Conservation (phyloP, 2,329 filamentous ascomycete species). For the Cytospora paraplurivora region DNA sequence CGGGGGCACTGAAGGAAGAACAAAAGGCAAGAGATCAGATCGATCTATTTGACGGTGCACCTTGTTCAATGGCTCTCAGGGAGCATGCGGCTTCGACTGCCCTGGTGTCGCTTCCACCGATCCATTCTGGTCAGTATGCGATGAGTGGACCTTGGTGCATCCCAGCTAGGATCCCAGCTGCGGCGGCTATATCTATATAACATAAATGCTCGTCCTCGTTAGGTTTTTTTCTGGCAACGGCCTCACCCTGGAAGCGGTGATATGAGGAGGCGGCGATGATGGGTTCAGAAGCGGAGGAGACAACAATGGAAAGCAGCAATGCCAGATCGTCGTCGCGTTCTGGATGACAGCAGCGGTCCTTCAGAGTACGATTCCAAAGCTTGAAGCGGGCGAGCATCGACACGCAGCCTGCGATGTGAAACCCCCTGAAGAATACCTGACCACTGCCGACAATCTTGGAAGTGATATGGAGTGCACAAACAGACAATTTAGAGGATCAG, state of each 20-base stretch:
- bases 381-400: too few relatives aligned
- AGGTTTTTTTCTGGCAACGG: background rate
- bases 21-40: background rate
- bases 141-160: background rate
- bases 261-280: background rate
- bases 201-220: background rate
- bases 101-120: background rate
- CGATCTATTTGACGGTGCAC: too few relatives aligned
- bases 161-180: background rate
- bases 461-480: background rate
- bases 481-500: background rate
- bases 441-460: background rate
- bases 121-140: background rate
- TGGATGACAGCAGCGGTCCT: background rate
- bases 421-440: too few relatives aligned
- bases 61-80: background rate
- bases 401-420: too few relatives aligned
- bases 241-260: background rate
- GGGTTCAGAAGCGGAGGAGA: background rate
- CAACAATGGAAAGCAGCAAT: background rate
- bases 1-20: too few relatives aligned
- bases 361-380: too few relatives aligned
- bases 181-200: background rate
- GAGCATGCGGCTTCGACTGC: background rate
- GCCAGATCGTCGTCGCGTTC: background rate